These are phyloP conservation scores for Pestalotiopsis fici DNA, from an alignment of 2,329 filamentous ascomycete species.

Conservation along the genomic window DNA sequence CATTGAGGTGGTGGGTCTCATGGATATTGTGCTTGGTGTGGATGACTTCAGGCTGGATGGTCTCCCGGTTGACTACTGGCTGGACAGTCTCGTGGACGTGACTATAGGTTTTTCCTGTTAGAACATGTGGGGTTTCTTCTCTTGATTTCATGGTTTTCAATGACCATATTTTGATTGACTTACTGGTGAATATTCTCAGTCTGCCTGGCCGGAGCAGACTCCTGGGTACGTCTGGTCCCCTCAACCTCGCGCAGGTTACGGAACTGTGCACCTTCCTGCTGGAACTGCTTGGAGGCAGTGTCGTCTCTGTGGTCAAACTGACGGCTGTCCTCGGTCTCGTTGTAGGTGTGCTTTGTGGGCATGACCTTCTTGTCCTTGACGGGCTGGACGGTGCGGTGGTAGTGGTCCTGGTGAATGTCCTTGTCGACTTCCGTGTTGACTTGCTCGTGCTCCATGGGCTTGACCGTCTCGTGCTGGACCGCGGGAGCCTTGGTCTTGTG, in stretches of 20 bases:
- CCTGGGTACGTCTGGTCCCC: neutral
- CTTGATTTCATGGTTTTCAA: no score
- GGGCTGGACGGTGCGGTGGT: neutral
- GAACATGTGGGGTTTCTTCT: neutral
- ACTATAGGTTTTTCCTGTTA: neutral
- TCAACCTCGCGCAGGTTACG: neutral
- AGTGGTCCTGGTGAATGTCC: slow-evolving; percentile 7
- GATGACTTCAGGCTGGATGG: neutral
- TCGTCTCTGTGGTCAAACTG: slow-evolving; percentile 3
- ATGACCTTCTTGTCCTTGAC: slow-evolving; percentile 6
- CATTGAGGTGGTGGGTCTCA: slow-evolving; percentile 3
- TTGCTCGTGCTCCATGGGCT: slow-evolving; percentile 3
- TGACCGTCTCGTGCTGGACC: slow-evolving; percentile 4
- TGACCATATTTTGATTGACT: no score
- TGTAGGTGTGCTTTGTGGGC: neutral
- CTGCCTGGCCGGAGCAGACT: neutral
- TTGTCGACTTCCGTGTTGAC: slow-evolving; percentile 4
- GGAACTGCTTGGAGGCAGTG: neutral
- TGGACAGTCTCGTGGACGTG: slow-evolving; percentile 6
- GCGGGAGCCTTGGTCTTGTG: slow-evolving; percentile 1
- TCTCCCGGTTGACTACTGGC: slow-evolving; percentile 2
- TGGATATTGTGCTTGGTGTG: slow-evolving; percentile 1
- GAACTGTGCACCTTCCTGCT: neutral
- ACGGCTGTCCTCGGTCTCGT: neutral
- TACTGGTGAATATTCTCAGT: slow-evolving; percentile 5